Evolutionary conservation across 176 grass and related monocot species (phyloP).

Genomic region (Carex littledalei): DNA sequence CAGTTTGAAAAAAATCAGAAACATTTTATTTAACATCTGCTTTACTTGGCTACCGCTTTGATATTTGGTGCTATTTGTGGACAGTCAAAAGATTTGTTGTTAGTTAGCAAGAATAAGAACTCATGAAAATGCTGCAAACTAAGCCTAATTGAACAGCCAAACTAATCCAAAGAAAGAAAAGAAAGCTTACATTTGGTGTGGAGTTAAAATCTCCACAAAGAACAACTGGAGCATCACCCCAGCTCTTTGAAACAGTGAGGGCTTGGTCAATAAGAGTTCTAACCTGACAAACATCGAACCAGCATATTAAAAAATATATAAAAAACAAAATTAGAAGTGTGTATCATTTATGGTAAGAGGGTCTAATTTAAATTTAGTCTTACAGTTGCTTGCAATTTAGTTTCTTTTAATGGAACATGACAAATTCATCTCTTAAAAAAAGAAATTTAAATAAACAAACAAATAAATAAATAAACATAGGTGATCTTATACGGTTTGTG

Average conservation of each 20-base stretch:
- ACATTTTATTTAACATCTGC: conserved; percentile 6
- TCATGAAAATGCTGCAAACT: background rate
- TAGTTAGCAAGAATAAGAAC: background rate
- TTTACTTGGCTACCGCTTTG: background rate
- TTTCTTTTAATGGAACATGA: background rate
- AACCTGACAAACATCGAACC: conserved; percentile 44
- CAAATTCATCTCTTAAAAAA: background rate
- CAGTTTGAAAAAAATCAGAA: conserved; percentile 17
- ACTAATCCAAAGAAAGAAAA: conserved; percentile 5
- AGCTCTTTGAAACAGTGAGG: conserved; percentile 59
- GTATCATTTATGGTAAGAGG: background rate
- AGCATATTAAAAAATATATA: conserved; percentile 15
- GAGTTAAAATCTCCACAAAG: conserved; percentile 96
- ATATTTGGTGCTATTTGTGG: background rate
- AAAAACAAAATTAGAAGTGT: background rate
- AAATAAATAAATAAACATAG: background rate
- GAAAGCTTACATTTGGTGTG: conserved; percentile 59
- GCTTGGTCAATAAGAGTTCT: conserved; percentile 81
- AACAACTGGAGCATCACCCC: conserved; percentile 86
- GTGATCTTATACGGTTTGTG: background rate
- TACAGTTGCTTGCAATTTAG: conserved; percentile 11
- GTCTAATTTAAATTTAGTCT: conserved; percentile 17
- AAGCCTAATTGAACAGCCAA: background rate
- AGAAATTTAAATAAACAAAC: background rate
- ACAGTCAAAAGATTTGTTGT: background rate